Evolutionary conservation across 2,329 filamentous ascomycete genomes (phyloP).

Genomic region (Aspergillus calidoustus): DNA sequence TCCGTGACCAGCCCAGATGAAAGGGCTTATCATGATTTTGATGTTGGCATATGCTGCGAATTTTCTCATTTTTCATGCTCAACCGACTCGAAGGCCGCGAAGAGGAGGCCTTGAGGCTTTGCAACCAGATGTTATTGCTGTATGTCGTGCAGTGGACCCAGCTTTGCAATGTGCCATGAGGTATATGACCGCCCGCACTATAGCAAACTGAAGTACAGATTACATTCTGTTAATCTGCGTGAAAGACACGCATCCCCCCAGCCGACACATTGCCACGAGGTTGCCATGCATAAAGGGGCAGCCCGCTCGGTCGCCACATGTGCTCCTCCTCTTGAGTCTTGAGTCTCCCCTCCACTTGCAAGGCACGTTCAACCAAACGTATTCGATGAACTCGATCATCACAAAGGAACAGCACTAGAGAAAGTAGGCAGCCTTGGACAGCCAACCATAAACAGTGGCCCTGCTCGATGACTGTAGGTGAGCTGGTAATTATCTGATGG

Average conservation of each 20-base stretch:
- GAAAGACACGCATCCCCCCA: too few species aligned
- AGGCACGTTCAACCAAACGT: background rate
- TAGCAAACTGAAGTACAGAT: too few species aligned
- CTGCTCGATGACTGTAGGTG: background rate
- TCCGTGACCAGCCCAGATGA: too few species aligned
- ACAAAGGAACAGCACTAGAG: background rate
- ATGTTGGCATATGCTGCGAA: background rate
- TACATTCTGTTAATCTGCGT: too few species aligned
- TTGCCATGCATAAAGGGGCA: too few species aligned
- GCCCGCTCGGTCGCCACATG: background rate
- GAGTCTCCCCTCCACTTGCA: background rate
- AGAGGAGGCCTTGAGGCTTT: background rate
- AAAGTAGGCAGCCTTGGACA: background rate
- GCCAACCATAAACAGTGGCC: background rate
- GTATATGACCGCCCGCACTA: too few species aligned
- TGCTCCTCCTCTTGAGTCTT: background rate
- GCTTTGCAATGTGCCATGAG: too few species aligned
- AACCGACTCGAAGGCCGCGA: background rate
- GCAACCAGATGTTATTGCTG: background rate
- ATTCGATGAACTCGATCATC: background rate
- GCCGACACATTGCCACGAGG: too few species aligned
- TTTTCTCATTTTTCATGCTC: background rate
- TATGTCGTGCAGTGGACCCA: too few species aligned
- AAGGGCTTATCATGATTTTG: too few species aligned
- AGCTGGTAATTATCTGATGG: background rate